Base-by-base conservation (phyloP, 2,329 filamentous ascomycete species). In the Ilyonectria sp. region DNA sequence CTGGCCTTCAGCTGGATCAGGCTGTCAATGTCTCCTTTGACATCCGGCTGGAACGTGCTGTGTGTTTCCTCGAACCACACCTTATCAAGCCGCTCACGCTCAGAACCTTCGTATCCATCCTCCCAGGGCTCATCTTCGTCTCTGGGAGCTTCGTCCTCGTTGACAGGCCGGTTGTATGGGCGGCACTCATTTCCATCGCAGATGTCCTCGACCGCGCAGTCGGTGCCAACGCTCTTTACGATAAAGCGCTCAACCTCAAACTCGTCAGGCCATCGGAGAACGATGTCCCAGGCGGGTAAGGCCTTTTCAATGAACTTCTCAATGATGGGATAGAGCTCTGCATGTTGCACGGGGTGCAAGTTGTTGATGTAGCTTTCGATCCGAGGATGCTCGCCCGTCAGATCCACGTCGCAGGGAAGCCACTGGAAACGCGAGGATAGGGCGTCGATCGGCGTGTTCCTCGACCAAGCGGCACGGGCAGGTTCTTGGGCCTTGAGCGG, bases 291-390 rank as follows among this genome's bases (percentile, higher is more conserved):
- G 0, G 85, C 79, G 0, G 85, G 83, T 0, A 89, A 74, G 0
- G 82, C 70, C 21, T 76, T 76, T 17, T 78, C 72, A n/a, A 86
- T 79, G 26, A 86, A 76, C 26, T 79, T 67, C 59, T 86, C 83
- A 11, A 86, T 74, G 3, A 83, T 70, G 1, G 63, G 65, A 60
- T 86, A 87, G 0, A 86, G 74, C 3, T 62, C 68, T 9, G 71
- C 68, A 52, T 86, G 79, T 2, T 79, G 57, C 1, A 65, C 29
- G 0, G 86, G 86, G 67, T 88, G 85, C 1, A 87, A 73, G 68
- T 87, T 88, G 74, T 88, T 88, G 75, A 88, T 82, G 71, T 89
- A 88, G 69, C 84, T 86, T 3, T 79, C 79, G 29, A 89, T 84
- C 17, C 75, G 80, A 11, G 81, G 78, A 5, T 67, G 73, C 9